Base-by-base conservation (phyloP, 1,284 basidiomycete species). In the Pulchroboletus neoregius region DNA sequence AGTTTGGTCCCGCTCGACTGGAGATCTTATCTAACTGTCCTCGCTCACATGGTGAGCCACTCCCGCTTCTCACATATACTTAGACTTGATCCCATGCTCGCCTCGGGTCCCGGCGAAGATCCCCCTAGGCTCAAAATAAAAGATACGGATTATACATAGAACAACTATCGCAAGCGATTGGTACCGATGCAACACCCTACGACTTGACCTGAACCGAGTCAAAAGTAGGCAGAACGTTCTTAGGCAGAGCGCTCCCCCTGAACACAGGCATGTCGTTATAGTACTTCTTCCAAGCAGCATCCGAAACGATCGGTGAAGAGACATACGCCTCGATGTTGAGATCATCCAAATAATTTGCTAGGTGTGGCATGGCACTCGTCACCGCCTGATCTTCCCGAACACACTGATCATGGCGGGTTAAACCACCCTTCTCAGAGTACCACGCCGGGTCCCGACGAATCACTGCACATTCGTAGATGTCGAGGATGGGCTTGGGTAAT, bases 301-400 rank as follows among this genome's bases (percentile, higher is more conserved):
- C 75, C 24, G 73, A 72, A n/a, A 76, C 67, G 48, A 79, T 76
- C 24, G 76, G 75, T n/a, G 75, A 74, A 37, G 65, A 68, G 37
- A 76, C 71, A 48, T 76, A 75, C 33, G 70, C 62, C 46, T 69
- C 70, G 46, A 77, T 72, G 27, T 67, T 52, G n/a, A 78, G 66
- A 39, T 66, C 60, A 10, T 67, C 56, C 13, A 79, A 60, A 49
- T 71, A 73, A 18, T 49, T 53, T 16, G 64, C 60, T n/a, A 79
- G 53, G 34, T 72, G 57, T 4, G 73, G 73, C 48, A 76, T 52
- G 48, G 73, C 71, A 10, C 66, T 61, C 2, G 69, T 61, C 11
- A 76, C 59, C 2, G 74, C 76, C n/a, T 57, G 52, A 50, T 74
- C 73, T 55, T 78, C 73, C 30, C 69, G 70, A 11, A 67, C 48